These are phyloP conservation scores for Funneliformis mosseae DNA, from an alignment of 192 early-diverging fungal genomes.

Conservation along the genomic window DNA sequence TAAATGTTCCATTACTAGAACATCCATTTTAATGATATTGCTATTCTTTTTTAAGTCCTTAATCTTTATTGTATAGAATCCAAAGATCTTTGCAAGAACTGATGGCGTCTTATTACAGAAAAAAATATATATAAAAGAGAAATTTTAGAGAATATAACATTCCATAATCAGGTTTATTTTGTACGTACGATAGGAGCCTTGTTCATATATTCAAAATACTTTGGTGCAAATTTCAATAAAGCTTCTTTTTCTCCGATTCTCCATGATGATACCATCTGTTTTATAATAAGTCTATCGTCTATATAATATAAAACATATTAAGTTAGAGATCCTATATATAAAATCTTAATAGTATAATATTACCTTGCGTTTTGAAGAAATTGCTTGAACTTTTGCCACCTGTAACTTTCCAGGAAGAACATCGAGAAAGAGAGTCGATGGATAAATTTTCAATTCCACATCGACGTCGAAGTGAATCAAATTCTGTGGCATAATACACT, in stretches of 20 bases:
- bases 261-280: slow-evolving; percentile 77
- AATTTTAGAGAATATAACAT: not conserved
- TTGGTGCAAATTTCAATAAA: slow-evolving; percentile 84
- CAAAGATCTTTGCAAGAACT: slow-evolving; percentile 85
- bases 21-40: slow-evolving; percentile 72
- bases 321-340: not conserved
- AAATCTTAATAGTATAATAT: not conserved
- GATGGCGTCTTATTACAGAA: slow-evolving; percentile 51
- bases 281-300: slow-evolving; percentile 89
- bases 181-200: slow-evolving; percentile 53
- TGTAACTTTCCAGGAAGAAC: slow-evolving; percentile 71
- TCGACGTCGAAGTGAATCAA: slow-evolving; percentile 78
- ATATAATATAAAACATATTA: not conserved
- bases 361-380: slow-evolving; percentile 82
- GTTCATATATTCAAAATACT: slow-evolving; percentile 86
- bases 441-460: slow-evolving; percentile 80
- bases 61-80: slow-evolving; percentile 85
- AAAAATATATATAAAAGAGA: not conserved
- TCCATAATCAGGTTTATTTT: not conserved
- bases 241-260: slow-evolving; percentile 81
- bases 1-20: slow-evolving; percentile 94
- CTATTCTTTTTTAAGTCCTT: slow-evolving; percentile 54
- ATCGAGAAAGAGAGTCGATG: slow-evolving; percentile 80
- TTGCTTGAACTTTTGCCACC: slow-evolving; percentile 90
- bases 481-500: slow-evolving; percentile 85